Conservation (phyloP, 306 rosid genomes). For the Citrullus colocynthis region DNA sequence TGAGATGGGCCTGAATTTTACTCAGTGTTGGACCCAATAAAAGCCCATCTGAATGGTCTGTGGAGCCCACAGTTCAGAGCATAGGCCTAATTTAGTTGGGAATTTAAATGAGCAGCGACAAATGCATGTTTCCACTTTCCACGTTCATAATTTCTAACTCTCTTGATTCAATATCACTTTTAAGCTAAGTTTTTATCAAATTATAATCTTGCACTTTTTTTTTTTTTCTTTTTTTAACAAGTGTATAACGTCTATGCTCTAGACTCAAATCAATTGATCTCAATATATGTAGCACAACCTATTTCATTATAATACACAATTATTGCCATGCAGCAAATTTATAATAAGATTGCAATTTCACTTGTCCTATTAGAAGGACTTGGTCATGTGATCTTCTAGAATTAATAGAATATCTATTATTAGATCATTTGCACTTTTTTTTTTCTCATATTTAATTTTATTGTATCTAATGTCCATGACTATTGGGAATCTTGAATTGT, state of each 20-base stretch:
- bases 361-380: background rate
- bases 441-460: background rate
- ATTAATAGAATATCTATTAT: background rate
- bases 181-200: background rate
- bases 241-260: background rate
- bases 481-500: background rate
- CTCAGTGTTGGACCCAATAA: background rate
- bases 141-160: background rate
- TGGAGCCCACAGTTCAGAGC: background rate
- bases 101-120: slow-evolving; percentile 2
- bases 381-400: background rate
- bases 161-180: background rate
- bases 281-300: background rate
- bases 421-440: background rate
- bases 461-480: background rate
- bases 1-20: background rate
- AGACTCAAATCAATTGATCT: background rate
- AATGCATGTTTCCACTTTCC: slow-evolving; percentile 12
- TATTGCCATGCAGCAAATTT: background rate
- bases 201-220: background rate
- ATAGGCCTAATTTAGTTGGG: background rate
- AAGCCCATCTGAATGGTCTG: background rate
- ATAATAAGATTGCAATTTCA: background rate
- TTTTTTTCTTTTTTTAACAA: no score
- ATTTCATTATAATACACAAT: background rate